Conservation (phyloP, 164 flowering plant species). For the Berberis vulgaris region DNA sequence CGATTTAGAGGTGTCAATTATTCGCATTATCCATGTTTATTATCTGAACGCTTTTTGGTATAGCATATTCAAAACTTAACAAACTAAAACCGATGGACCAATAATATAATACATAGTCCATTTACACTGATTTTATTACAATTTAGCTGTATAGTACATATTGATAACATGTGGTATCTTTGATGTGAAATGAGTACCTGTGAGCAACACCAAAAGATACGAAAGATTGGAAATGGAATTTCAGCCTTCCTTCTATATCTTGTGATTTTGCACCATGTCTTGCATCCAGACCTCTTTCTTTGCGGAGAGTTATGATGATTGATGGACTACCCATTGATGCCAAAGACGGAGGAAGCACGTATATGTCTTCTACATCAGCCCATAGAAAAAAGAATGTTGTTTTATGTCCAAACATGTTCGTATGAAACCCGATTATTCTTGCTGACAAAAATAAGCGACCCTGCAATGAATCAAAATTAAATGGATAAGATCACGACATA, state of each 20-base stretch:
- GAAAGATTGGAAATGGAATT: constrained; percentile 90
- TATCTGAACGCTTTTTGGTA: too few species aligned
- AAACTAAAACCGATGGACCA: too few species aligned
- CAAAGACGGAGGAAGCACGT: constrained; percentile 62
- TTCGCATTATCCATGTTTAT: too few species aligned
- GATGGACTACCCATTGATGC: constrained; percentile 93
- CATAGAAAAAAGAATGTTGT: constrained; percentile 89
- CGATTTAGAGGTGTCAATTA: too few species aligned
- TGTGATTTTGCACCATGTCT: constrained; percentile 81
- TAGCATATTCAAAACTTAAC: too few species aligned
- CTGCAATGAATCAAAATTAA: constrained; percentile 27
- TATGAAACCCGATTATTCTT: constrained; percentile 81
- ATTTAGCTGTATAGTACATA: neutral
- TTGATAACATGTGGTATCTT: neutral
- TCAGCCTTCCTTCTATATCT: constrained; percentile 86
- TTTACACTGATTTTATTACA: too few species aligned
- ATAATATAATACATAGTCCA: too few species aligned
- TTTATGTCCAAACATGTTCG: constrained; percentile 83
- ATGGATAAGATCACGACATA: neutral
- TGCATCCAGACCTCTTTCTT: constrained; percentile 86
- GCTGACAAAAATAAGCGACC: constrained; percentile 91
- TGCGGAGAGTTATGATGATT: constrained; percentile 59
- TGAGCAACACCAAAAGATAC: constrained; percentile 78
- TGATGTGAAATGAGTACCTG: constrained; percentile 34
- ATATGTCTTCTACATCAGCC: constrained; percentile 93